Evolutionary conservation across 1,284 basidiomycete genomes (phyloP).

Genomic region (Ceratobasidium sp.): DNA sequence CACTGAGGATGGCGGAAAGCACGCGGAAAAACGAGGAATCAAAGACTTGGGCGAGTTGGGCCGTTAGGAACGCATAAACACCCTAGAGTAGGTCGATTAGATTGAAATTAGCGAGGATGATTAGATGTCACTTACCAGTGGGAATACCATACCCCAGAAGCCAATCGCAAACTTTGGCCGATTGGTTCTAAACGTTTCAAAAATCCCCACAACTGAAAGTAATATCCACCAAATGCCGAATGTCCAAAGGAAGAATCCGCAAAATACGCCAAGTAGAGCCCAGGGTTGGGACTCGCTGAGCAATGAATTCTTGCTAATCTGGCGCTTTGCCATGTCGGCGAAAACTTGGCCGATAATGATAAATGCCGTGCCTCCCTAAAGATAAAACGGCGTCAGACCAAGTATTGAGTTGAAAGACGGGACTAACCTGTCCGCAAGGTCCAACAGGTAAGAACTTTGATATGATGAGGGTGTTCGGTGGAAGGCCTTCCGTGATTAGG

Average conservation of each 20-base stretch:
- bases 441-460: slow-evolving; percentile 40
- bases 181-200: slow-evolving; percentile 22
- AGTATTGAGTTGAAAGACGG: background rate
- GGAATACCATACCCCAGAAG: slow-evolving; percentile 42
- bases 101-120: background rate
- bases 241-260: slow-evolving; percentile 27
- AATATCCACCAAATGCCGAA: slow-evolving; percentile 38
- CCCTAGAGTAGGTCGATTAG: slow-evolving; percentile 6
- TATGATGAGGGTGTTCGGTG: slow-evolving; percentile 25
- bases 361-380: slow-evolving; percentile 30
- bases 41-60: slow-evolving; percentile 20
- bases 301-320: background rate
- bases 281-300: slow-evolving; percentile 4
- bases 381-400: background rate
- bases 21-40: slow-evolving; percentile 34
- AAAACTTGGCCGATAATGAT: slow-evolving; percentile 20
- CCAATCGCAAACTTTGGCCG: slow-evolving; percentile 31
- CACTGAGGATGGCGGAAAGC: slow-evolving; percentile 3
- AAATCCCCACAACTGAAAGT: slow-evolving; percentile 13
- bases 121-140: background rate
- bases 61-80: slow-evolving; percentile 24
- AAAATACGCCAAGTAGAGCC: background rate
- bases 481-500: slow-evolving; percentile 31
- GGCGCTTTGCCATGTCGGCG: background rate
- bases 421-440: slow-evolving; percentile 31